A percentile compares a stretch with the other conserved stretches of the same genome.
phyloP scores from a whole-genome alignment of 139 green algal species.

The Tetraselmis striata region DNA sequence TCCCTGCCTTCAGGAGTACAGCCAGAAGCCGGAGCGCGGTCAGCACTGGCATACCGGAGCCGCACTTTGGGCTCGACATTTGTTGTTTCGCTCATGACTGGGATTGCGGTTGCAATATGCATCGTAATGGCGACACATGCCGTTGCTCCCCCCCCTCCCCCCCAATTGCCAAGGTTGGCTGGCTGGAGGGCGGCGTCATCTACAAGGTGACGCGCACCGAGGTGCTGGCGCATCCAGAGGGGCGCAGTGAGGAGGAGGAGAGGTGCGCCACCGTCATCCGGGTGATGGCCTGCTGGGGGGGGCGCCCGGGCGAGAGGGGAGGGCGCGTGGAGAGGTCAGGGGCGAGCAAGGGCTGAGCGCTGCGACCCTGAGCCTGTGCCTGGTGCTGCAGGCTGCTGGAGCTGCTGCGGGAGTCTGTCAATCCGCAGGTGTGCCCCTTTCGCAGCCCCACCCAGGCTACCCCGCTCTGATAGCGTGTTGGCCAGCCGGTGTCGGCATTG shows the following conservation, averaged over 20 bases:
- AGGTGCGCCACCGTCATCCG: conserved; percentile 17
- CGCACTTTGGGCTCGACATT: too few relatives aligned
- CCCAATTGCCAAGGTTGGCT: conserved; percentile 25
- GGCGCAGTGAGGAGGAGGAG: conserved; percentile 17
- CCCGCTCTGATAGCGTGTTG: too few relatives aligned
- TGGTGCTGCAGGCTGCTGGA: conserved; percentile 26
- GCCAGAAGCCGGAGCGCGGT: too few relatives aligned
- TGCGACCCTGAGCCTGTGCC: conserved; percentile 1
- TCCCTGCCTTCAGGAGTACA: too few relatives aligned
- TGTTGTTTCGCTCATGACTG: too few relatives aligned
- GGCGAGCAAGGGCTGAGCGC: neutral
- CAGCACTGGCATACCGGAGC: too few relatives aligned
- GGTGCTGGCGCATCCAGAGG: conserved; percentile 32
- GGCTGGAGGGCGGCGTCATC: conserved; percentile 42
- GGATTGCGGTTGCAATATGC: conserved; percentile 16
- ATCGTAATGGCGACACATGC: too few relatives aligned
- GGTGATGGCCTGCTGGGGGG: conserved; percentile 10
- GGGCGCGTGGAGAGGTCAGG: neutral
- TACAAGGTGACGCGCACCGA: conserved; percentile 41
- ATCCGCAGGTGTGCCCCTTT: conserved; percentile 26
- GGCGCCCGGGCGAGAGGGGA: conserved; percentile 11
- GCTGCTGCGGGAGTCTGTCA: conserved; percentile 46
- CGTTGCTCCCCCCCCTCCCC: too few relatives aligned
- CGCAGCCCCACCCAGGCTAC: neutral
- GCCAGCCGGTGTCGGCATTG: too few relatives aligned